Base-by-base conservation (phyloP, 495 filamentous ascomycete species). In the Trichoderma virens region DNA sequence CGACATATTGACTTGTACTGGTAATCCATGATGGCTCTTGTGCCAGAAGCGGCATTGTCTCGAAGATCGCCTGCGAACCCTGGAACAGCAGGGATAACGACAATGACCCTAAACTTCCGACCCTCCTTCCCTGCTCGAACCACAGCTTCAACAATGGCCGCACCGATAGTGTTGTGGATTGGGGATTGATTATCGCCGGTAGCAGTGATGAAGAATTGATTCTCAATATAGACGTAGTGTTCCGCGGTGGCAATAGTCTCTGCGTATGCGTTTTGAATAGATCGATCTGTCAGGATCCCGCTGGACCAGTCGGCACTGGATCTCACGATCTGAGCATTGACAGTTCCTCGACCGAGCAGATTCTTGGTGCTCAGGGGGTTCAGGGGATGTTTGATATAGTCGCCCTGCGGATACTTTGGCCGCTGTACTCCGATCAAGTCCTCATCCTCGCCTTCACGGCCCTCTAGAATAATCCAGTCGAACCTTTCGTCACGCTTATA, bases 191-290 rank as follows among this genome's bases (percentile, higher is more conserved):
- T 72, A 30, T 93, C 89, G 14, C 93, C 92, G 1, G 93, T 98
- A 9, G 93, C 92, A 13, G 93, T 96, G 70, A 96, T 94, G 82
- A 98, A 97, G 79, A 97, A 97, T 67, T 98, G 93, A 68, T 98
- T 98, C 74, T 97, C 93, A 66, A 97, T 97, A 75, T 98, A 98
- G 59, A 98, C 88, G 71, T 87, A 96, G 71, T 97, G 91, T 75
- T 93, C 75, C 0, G 93, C 93, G 61, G 88, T 89, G 30, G 85
- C 76, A 67, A 97, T 98, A 28, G 92, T 75, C 62, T 96, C 90
- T 64, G 79, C 85, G 72, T 97, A 97, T 9, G 94, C 93, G 69
- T 91, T 97, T 65, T 95, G 91, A 56, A 98, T 97, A 67, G 88
- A 92, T 66, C 92, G 90, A 64, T 98, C 94, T 2, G 83, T 85